These are phyloP conservation scores for Exophiala viscosa DNA, from an alignment of 2,329 filamentous ascomycete genomes.

Conservation along the genomic window DNA sequence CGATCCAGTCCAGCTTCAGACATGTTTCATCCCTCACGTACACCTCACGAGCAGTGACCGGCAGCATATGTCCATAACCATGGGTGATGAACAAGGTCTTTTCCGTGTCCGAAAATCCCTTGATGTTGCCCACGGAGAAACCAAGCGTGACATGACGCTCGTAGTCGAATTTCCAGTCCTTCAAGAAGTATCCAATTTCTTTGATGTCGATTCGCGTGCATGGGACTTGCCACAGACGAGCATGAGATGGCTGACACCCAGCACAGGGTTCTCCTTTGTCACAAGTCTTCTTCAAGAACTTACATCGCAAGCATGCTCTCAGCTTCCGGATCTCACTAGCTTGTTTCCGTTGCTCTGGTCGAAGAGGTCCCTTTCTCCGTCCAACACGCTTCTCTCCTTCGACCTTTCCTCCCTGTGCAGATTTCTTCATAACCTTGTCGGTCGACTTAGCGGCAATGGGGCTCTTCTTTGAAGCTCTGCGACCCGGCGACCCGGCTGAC, in stretches of 20 bases:
- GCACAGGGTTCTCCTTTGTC: slow-evolving; percentile 96
- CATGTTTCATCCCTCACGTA: slow-evolving; percentile 88
- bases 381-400: slow-evolving; percentile 92
- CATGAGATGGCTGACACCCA: slow-evolving; percentile 92
- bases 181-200: slow-evolving; percentile 98
- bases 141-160: slow-evolving; percentile 83
- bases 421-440: slow-evolving; percentile 79
- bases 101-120: slow-evolving; percentile 66
- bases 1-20: slow-evolving; percentile 91
- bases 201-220: slow-evolving; percentile 98
- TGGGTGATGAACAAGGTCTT: slow-evolving; percentile 87
- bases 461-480: slow-evolving; percentile 67
- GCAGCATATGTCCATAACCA: slow-evolving; percentile 88
- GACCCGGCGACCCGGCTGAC: slow-evolving; percentile 60
- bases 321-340: slow-evolving; percentile 95
- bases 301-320: slow-evolving; percentile 88
- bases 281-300: slow-evolving; percentile 98
- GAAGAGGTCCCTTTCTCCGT: slow-evolving; percentile 79
- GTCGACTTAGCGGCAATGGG: slow-evolving; percentile 74
- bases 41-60: slow-evolving; percentile 89
- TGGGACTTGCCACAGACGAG: slow-evolving; percentile 92
- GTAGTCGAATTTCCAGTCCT: slow-evolving; percentile 97
- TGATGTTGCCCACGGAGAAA: slow-evolving; percentile 92
- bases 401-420: slow-evolving; percentile 69
- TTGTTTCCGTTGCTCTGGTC: slow-evolving; percentile 92